Percentiles rank a stretch among this genome's conserved stretches.
phyloP scores from a whole-genome alignment of 192 early-diverging fungal genomes.

The Coemansia sp. region DNA sequence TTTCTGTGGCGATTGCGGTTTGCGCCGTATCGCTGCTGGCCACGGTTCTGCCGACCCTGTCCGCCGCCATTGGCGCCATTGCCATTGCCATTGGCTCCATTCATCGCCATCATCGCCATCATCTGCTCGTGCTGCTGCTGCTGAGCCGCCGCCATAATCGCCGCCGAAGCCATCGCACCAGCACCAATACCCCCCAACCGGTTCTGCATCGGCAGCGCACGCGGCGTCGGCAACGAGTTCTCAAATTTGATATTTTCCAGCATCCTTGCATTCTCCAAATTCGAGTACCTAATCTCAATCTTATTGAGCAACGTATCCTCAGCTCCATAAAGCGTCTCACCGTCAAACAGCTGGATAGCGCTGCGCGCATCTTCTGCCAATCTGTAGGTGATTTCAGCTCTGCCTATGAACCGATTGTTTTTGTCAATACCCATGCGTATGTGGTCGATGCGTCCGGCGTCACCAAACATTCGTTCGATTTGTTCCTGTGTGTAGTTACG shows the following conservation, averaged over 20 bases:
- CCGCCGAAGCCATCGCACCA: conserved; percentile 12
- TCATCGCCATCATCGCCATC: neutral
- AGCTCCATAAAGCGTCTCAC: conserved; percentile 40
- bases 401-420: conserved; percentile 34
- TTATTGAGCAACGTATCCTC: conserved; percentile 16
- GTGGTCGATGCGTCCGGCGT: conserved; percentile 36
- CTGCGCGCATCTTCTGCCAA: conserved; percentile 44
- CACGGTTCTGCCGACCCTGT: neutral
- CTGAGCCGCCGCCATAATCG: neutral
- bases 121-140: conserved; percentile 6
- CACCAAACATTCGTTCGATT: conserved; percentile 36
- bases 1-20: conserved; percentile 2
- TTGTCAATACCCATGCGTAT: conserved; percentile 48
- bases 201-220: conserved; percentile 4
- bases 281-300: conserved; percentile 37
- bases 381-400: conserved; percentile 40
- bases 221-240: conserved; percentile 29
- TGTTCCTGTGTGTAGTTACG: conserved; percentile 34
- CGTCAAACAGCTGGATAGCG: conserved; percentile 53
- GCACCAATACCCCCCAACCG: conserved; percentile 19
- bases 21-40: neutral
- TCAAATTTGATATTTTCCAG: conserved; percentile 34
- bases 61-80: conserved; percentile 1
- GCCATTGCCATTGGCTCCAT: neutral
- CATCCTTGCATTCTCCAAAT: conserved; percentile 11